phyloP scores from a whole-genome alignment of 2,329 filamentous ascomycete genomes.

The Fusarium udum region DNA sequence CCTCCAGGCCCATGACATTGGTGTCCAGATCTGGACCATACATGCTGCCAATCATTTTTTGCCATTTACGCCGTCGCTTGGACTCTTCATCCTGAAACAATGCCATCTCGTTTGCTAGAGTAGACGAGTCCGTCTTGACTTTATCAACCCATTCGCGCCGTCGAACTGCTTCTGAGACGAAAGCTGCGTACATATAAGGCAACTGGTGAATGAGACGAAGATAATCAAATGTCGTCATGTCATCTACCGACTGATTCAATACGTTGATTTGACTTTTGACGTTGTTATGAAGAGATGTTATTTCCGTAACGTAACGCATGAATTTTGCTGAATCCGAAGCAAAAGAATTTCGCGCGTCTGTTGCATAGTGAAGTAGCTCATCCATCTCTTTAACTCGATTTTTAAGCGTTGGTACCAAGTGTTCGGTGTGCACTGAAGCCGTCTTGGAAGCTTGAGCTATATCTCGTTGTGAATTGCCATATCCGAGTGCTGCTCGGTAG shows the following conservation, averaged over 20 bases:
- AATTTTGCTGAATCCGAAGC: constrained; percentile 73
- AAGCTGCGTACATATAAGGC: constrained; percentile 89
- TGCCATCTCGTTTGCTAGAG: constrained; percentile 91
- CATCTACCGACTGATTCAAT: constrained; percentile 78
- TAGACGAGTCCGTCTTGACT: constrained; percentile 85
- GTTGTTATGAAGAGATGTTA: constrained; percentile 78
- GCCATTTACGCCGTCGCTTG: constrained; percentile 88
- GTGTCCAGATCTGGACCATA: constrained; percentile 75
- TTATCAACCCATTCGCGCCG: constrained; percentile 93
- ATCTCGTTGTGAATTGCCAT: constrained; percentile 70
- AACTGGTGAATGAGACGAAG: constrained; percentile 83
- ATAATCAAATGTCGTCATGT: constrained; percentile 81
- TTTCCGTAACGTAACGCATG: constrained; percentile 83
- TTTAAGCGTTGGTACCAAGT: constrained; percentile 66
- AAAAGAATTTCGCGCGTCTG: constrained; percentile 73
- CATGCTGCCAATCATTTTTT: constrained; percentile 82
- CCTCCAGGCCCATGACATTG: constrained; percentile 79
- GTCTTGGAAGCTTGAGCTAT: constrained; percentile 70
- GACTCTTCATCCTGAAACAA: constrained; percentile 92
- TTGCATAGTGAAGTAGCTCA: constrained; percentile 66
- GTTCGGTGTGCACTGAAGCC: constrained; percentile 70
- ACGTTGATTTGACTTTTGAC: constrained; percentile 77
- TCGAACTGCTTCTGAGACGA: constrained; percentile 84
- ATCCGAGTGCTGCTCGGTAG: constrained; percentile 78
- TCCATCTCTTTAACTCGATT: constrained; percentile 69